Conservation (phyloP, 1,284 basidiomycete genomes). For the Pisolithus thermaeus region DNA sequence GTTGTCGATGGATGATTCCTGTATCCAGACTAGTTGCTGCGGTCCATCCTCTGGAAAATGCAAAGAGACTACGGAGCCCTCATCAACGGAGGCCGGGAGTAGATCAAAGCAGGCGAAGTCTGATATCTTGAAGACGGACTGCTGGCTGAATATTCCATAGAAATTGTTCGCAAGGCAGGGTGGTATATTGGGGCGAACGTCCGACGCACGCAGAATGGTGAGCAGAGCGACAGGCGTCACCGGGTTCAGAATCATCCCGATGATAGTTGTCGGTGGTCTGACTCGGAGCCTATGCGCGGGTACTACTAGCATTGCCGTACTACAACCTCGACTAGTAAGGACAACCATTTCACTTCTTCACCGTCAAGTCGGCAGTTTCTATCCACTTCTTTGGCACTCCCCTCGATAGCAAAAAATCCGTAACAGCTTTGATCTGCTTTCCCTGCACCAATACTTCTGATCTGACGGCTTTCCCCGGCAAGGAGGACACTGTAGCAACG, state of each 20-base stretch:
- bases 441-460: conserved; percentile 80
- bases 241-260: conserved; percentile 10
- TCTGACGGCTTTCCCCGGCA: conserved; percentile 47
- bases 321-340: neutral
- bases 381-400: conserved; percentile 83
- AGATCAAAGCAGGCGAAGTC: conserved; percentile 32
- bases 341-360: conserved; percentile 16
- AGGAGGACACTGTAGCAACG: conserved; percentile 43
- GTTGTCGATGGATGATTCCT: conserved; percentile 46
- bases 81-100: conserved; percentile 19
- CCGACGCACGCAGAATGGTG: conserved; percentile 17
- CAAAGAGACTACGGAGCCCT: conserved; percentile 20
- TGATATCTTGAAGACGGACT: conserved; percentile 43
- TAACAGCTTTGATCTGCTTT: conserved; percentile 64
- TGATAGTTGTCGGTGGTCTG: neutral
- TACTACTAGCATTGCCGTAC: neutral
- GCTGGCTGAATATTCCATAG: conserved; percentile 46
- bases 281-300: too few relatives aligned
- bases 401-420: conserved; percentile 52
- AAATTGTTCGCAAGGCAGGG: conserved; percentile 47
- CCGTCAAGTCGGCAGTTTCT: conserved; percentile 32
- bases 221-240: conserved; percentile 13
- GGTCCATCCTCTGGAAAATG: conserved; percentile 13
- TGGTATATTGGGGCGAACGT: conserved; percentile 17
- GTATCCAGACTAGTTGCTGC: conserved; percentile 55